phyloP scores from a whole-genome alignment of 768 basidiomycete genomes.

The Hirschioporus abietinus region DNA sequence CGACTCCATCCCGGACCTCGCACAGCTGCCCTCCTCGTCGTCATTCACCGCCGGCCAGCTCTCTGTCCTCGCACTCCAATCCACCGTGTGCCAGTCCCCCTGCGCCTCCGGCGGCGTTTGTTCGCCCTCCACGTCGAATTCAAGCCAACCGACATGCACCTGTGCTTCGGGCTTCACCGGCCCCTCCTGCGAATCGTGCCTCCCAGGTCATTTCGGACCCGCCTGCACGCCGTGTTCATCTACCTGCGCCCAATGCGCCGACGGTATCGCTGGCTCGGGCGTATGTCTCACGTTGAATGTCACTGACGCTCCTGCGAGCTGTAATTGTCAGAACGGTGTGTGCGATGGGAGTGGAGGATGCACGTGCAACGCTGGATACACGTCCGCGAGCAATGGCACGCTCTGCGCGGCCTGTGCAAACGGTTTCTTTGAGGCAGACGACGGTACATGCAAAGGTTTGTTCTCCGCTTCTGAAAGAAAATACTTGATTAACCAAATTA shows the following conservation, averaged over 20 bases:
- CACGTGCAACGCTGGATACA: constrained; percentile 74
- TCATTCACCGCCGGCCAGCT: constrained; percentile 36
- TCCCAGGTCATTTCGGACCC: constrained; percentile 69
- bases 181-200: constrained; percentile 73
- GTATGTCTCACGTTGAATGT: constrained; percentile 53
- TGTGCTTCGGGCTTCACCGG: constrained; percentile 77
- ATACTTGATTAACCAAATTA: not conserved
- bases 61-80: constrained; percentile 67
- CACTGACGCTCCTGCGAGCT: constrained; percentile 52
- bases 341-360: constrained; percentile 70
- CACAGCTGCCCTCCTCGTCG: constrained; percentile 51
- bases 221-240: constrained; percentile 64
- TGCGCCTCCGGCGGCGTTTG: constrained; percentile 75
- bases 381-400: constrained; percentile 62
- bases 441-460: constrained; percentile 70
- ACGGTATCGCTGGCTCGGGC: constrained; percentile 75
- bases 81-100: constrained; percentile 65
- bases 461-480: constrained; percentile 11
- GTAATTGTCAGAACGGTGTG: constrained; percentile 79
- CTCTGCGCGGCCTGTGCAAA: constrained; percentile 67
- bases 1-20: constrained; percentile 72
- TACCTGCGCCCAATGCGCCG: constrained; percentile 67
- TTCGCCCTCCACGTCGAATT: constrained; percentile 34
- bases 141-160: constrained; percentile 48
- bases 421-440: constrained; percentile 69